Percentiles rank a stretch among this genome's conserved stretches.
These are phyloP conservation scores for Paracamarosporium sp. DNA, from an alignment of 2,329 filamentous ascomycete species.

Conservation along the genomic window DNA sequence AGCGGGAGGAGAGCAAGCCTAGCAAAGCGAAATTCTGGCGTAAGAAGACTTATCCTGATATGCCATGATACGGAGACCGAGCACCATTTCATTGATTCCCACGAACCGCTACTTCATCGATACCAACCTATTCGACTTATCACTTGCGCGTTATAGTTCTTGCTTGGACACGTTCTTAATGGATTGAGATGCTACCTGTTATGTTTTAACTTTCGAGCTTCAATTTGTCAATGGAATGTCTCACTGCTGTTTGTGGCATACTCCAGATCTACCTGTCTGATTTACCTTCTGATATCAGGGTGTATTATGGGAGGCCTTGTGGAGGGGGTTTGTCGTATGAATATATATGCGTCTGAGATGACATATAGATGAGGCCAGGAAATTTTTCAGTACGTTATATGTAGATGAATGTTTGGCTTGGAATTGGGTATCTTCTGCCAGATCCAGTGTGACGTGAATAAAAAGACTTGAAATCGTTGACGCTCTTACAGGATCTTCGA, in stretches of 20 bases:
- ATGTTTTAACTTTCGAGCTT: neutral
- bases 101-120: neutral
- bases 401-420: neutral
- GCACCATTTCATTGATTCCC: neutral
- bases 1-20: slow-evolving; percentile 43
- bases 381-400: neutral
- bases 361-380: neutral
- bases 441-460: too few relatives aligned
- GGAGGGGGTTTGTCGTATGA: neutral
- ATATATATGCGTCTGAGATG: neutral
- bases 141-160: neutral
- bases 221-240: neutral
- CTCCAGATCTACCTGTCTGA: neutral
- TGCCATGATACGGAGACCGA: slow-evolving; percentile 11
- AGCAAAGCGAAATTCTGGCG: slow-evolving; percentile 40
- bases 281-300: neutral
- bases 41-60: slow-evolving; percentile 30
- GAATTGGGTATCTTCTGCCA: neutral
- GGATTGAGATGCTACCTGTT: neutral
- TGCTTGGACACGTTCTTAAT: neutral
- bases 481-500: neutral
- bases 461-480: neutral
- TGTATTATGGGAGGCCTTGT: neutral
- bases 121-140: neutral
- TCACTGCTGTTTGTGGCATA: neutral